Evolutionary conservation across 1,139 yeast species (phyloP).

Genomic region (Nakaseomyces sp.): DNA sequence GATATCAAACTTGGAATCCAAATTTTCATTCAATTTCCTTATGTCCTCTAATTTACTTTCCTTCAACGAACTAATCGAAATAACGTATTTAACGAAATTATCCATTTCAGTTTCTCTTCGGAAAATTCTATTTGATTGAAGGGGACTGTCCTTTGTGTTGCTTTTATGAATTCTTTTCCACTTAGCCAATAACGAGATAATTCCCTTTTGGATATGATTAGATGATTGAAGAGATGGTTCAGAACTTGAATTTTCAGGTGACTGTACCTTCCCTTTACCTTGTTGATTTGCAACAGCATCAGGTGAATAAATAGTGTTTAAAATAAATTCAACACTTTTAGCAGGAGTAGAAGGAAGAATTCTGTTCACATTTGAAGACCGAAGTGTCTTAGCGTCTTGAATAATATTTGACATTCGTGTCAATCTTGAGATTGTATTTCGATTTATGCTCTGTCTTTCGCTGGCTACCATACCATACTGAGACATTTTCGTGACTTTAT

Average conservation of each 20-base stretch:
- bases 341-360: constrained; percentile 63
- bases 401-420: constrained; percentile 28
- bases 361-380: constrained; percentile 37
- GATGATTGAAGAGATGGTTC: constrained; percentile 1
- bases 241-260: not conserved
- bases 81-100: constrained; percentile 34
- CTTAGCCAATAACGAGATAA: constrained; percentile 24
- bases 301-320: constrained; percentile 23
- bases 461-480: constrained; percentile 10
- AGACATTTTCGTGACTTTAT: not conserved
- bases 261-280: not conserved
- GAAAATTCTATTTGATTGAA: not conserved
- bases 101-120: constrained; percentile 23
- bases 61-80: constrained; percentile 34
- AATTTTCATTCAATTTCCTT: constrained; percentile 20
- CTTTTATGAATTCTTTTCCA: constrained; percentile 27
- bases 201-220: constrained; percentile 15
- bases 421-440: constrained; percentile 13
- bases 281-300: constrained; percentile 9
- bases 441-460: not conserved
- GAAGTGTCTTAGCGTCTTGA: constrained; percentile 30
- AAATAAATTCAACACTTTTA: constrained; percentile 45
- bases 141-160: constrained; percentile 4
- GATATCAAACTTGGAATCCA: constrained; percentile 51
- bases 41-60: constrained; percentile 12